Base-by-base conservation (phyloP, 371 early-diverging fungal species). In the Amoeboaphelidium occidentale region DNA sequence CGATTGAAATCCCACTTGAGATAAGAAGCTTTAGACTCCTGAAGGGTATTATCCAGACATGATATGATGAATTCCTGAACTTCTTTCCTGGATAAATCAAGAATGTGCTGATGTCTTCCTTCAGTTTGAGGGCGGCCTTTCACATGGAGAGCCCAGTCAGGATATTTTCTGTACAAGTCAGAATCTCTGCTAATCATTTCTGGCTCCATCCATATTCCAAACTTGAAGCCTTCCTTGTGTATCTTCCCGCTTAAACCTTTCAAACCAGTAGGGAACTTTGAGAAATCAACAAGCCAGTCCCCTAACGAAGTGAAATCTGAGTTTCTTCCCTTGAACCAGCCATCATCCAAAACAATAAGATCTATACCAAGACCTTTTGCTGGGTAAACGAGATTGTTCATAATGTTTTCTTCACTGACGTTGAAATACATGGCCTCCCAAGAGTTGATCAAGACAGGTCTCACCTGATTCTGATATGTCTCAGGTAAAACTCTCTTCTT, bases 1-100 rank as follows among this genome's bases (percentile, higher is more conserved):
- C 68, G 49, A 23, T 67, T 67, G 63, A 65, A 64, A 42, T 67
- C 68, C 65, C 63, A 65, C 43, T 67, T 67, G 42, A 65, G 61
- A 52, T 63, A 67, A 23, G 63, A 62, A 14, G 66, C 45, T 4
- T 54, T 60, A 10, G 53, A 51, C 21, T 48, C 50, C 0, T 41
- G 44, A 42, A 67, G 52, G 0, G 59, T 51, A 6, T 27, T 42
- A 0, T 27, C 23, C 4, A 63, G 23, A 6, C 54, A 47, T 0
- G 49, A 42, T 42, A 50, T 49, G 4, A 64, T 13, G 49, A 60
- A 61, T 0, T 57, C 47, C 13, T 49, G 48, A 0, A 67, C 68
- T 42, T 67, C 59, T 2, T 22, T 26, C 6, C 32, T 26, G 0
- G 56, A 55, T 12, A 67, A 55, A 26, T 67, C 53, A 2, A 67